phyloP scores from a whole-genome alignment of 2,329 filamentous ascomycete species.

The Arthroderma sp. region DNA sequence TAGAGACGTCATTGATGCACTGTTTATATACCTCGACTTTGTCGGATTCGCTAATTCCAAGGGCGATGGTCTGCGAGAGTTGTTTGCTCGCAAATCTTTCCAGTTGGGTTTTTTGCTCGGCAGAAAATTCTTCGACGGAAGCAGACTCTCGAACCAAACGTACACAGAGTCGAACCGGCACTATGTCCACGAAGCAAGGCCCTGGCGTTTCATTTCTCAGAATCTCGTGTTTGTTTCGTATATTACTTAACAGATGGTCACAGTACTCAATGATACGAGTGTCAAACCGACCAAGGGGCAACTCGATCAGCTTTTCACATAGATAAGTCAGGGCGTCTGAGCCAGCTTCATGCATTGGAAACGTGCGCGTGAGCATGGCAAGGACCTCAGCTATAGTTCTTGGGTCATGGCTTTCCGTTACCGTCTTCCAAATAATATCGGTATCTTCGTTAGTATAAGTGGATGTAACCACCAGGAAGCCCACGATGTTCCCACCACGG shows the following conservation, averaged over 20 bases:
- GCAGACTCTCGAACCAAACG: slow-evolving; percentile 61
- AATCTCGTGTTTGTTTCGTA: slow-evolving; percentile 32
- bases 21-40: slow-evolving; percentile 50
- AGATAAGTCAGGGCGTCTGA: slow-evolving; percentile 46
- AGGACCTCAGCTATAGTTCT: slow-evolving; percentile 71
- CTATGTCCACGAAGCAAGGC: slow-evolving; percentile 22
- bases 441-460: slow-evolving; percentile 60
- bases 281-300: slow-evolving; percentile 53
- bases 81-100: slow-evolving; percentile 51
- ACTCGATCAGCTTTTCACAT: slow-evolving; percentile 53
- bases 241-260: slow-evolving; percentile 40
- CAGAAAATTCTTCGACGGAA: slow-evolving; percentile 39
- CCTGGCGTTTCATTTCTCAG: slow-evolving; percentile 14
- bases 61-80: slow-evolving; percentile 46
- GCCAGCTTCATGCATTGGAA: slow-evolving; percentile 30
- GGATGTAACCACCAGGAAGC: slow-evolving; percentile 69
- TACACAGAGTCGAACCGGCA: slow-evolving; percentile 45
- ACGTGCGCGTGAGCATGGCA: slow-evolving; percentile 45
- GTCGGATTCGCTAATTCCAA: slow-evolving; percentile 42
- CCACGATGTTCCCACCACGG: slow-evolving; percentile 69
- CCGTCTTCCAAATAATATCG: slow-evolving; percentile 71
- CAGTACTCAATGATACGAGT: slow-evolving; percentile 49
- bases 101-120: slow-evolving; percentile 47
- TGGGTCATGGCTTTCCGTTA: slow-evolving; percentile 69
- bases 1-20: slow-evolving; percentile 56